Conservation (phyloP, 2,329 filamentous ascomycete genomes). For the Aspergillus sclerotialis region DNA sequence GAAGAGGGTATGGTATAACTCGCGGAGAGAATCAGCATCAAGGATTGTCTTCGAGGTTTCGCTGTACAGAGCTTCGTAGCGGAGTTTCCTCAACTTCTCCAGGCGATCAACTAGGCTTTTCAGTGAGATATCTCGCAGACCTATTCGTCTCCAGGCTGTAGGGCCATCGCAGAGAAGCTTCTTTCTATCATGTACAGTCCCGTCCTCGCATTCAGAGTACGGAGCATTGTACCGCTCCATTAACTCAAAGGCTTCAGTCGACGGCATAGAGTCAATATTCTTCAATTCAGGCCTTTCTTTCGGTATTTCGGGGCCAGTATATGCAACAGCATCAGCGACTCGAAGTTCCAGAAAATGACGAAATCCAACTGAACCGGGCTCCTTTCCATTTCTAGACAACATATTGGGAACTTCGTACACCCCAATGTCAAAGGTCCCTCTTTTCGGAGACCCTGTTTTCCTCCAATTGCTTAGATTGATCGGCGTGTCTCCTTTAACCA, state of each 20-base stretch:
- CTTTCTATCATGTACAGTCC: slow-evolving; percentile 28
- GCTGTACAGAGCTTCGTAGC: slow-evolving; percentile 25
- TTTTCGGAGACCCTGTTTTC: slow-evolving; percentile 19
- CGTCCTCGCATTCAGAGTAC: slow-evolving; percentile 29
- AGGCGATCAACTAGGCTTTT: slow-evolving; percentile 28
- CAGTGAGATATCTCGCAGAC: slow-evolving; percentile 32
- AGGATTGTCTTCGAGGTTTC: slow-evolving; percentile 27
- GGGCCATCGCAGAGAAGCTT: slow-evolving; percentile 32
- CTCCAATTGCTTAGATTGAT: slow-evolving; percentile 17
- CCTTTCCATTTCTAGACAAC: slow-evolving; percentile 38
- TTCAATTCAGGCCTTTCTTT: slow-evolving; percentile 12
- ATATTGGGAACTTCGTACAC: slow-evolving; percentile 45
- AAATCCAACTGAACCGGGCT: slow-evolving; percentile 41
- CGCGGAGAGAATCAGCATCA: slow-evolving; percentile 23
- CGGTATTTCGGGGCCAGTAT: slow-evolving; percentile 15
- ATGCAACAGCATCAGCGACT: slow-evolving; percentile 29
- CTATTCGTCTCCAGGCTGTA: slow-evolving; percentile 34
- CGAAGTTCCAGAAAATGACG: slow-evolving; percentile 43
- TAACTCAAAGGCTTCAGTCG: slow-evolving; percentile 26
- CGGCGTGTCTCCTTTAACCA: slow-evolving; percentile 20
- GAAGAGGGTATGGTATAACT: slow-evolving; percentile 31
- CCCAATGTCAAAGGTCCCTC: slow-evolving; percentile 37
- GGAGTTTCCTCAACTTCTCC: slow-evolving; percentile 24
- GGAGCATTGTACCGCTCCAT: slow-evolving; percentile 28
- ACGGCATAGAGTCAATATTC: slow-evolving; percentile 17